phyloP scores from a whole-genome alignment of 306 rosid species.

The Quercus robur region DNA sequence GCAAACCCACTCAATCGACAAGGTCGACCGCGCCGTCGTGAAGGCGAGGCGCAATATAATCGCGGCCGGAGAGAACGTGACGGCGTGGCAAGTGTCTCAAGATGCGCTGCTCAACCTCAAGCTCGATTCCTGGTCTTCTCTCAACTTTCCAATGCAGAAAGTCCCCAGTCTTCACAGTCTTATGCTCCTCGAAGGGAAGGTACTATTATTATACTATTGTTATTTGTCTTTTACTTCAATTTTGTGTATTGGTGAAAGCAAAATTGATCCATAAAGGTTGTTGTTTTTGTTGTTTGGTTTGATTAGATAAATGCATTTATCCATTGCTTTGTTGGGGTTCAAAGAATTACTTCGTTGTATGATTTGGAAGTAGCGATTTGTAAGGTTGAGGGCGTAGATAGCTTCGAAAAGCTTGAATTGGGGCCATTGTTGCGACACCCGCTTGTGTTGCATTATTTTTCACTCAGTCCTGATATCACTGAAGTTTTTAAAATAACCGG shows the following conservation, averaged over 20 bases:
- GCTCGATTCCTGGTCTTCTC: conserved; percentile 54
- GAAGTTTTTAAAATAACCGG: conserved; percentile 59
- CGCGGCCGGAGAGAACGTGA: conserved; percentile 47
- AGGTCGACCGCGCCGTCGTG: conserved; percentile 38
- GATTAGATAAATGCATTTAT: conserved; percentile 79
- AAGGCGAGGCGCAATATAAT: conserved; percentile 46
- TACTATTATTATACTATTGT: not conserved
- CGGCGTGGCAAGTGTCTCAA: conserved; percentile 74
- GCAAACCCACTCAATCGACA: not conserved
- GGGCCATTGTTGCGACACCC: conserved; percentile 85
- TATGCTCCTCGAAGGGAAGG: conserved; percentile 70
- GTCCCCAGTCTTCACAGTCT: conserved; percentile 62
- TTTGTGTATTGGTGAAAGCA: not conserved
- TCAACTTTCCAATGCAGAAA: conserved; percentile 71
- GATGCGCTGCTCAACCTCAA: conserved; percentile 47
- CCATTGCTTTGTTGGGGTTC: conserved; percentile 87
- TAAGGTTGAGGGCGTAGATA: conserved; percentile 59
- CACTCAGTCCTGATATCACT: conserved; percentile 36
- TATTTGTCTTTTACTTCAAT: not conserved
- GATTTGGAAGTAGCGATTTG: conserved; percentile 85
- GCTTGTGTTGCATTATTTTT: conserved; percentile 70
- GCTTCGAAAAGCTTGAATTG: conserved; percentile 66
- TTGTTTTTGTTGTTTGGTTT: conserved; percentile 17
- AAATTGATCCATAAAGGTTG: not conserved
- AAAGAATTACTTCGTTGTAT: conserved; percentile 61